A percentile compares a stretch with the other conserved stretches of the same genome.
These are phyloP conservation scores for Corylus avellana DNA, from an alignment of 306 rosid species.

Conservation along the genomic window DNA sequence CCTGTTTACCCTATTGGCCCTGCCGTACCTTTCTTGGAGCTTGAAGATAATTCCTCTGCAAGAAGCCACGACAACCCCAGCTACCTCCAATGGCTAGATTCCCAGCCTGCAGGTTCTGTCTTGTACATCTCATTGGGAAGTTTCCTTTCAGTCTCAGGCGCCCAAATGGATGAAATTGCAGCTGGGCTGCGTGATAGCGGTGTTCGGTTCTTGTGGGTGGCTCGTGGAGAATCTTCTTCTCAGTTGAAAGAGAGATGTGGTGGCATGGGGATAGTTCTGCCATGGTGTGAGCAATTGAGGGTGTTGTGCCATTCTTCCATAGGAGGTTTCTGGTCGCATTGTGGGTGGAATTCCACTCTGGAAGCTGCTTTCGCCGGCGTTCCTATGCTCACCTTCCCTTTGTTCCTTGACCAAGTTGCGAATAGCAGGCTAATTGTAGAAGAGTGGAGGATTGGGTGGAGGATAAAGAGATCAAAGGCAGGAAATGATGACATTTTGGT, in stretches of 20 bases:
- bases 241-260: constrained; percentile 42
- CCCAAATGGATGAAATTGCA: constrained; percentile 52
- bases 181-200: constrained; percentile 37
- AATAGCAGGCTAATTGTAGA: constrained; percentile 43
- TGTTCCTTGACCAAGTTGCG: constrained; percentile 50
- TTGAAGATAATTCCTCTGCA: background rate
- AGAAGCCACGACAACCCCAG: background rate
- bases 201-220: constrained; percentile 48
- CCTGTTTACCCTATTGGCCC: constrained; percentile 48
- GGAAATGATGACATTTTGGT: constrained; percentile 1
- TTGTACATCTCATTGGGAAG: constrained; percentile 68
- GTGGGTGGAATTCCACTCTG: constrained; percentile 62
- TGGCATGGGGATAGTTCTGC: constrained; percentile 43
- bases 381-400: constrained; percentile 48
- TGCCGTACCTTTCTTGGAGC: background rate
- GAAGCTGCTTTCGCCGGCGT: constrained; percentile 50
- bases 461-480: constrained; percentile 21
- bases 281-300: constrained; percentile 62
- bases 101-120: constrained; percentile 51
- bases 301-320: constrained; percentile 49
- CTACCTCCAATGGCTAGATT: background rate
- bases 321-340: constrained; percentile 60
- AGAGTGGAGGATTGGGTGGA: constrained; percentile 53
- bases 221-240: constrained; percentile 36
- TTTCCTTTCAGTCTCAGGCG: constrained; percentile 40